Percentiles rank a stretch among this genome's conserved stretches.
These are phyloP conservation scores for Sindora glabra DNA, from an alignment of 306 rosid genomes.

Conservation along the genomic window DNA sequence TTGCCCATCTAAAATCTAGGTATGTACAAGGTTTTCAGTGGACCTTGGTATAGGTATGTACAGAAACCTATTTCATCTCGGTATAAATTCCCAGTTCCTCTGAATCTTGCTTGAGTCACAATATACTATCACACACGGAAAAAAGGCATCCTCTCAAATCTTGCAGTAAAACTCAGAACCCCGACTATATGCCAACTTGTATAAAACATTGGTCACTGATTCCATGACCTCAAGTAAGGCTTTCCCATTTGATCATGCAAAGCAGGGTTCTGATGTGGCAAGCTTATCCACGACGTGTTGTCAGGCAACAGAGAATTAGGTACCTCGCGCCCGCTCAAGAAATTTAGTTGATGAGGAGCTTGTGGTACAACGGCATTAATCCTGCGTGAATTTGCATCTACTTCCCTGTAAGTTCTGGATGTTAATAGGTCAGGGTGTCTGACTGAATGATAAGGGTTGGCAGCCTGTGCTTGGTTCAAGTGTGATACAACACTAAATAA, in stretches of 20 bases:
- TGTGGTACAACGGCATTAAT: constrained; percentile 44
- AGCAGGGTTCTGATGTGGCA: constrained; percentile 65
- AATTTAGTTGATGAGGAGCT: constrained; percentile 58
- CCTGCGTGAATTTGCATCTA: constrained; percentile 43
- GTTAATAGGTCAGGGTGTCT: constrained; percentile 49
- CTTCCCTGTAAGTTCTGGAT: constrained; percentile 54
- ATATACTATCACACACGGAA: too few species aligned
- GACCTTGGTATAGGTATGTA: constrained; percentile 67
- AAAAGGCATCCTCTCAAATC: constrained; percentile 8
- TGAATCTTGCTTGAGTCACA: constrained; percentile 20
- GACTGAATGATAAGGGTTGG: constrained; percentile 44
- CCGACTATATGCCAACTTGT: constrained; percentile 1
- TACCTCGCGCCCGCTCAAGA: constrained; percentile 67
- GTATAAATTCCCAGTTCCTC: constrained; percentile 20
- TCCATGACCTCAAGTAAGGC: constrained; percentile 83
- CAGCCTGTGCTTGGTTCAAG: constrained; percentile 51
- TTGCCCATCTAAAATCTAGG: constrained; percentile 54
- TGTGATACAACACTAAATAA: constrained; percentile 75
- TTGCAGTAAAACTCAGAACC: constrained; percentile 16
- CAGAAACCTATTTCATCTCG: constrained; percentile 49
- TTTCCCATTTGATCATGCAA: constrained; percentile 78
- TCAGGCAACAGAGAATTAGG: constrained; percentile 50
- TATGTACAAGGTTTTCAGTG: constrained; percentile 51
- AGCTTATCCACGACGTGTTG: constrained; percentile 62
- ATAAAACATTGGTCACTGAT: constrained; percentile 29